Evolutionary conservation across 1,284 basidiomycete species (phyloP).

Genomic region (Polyporus tsugae): DNA sequence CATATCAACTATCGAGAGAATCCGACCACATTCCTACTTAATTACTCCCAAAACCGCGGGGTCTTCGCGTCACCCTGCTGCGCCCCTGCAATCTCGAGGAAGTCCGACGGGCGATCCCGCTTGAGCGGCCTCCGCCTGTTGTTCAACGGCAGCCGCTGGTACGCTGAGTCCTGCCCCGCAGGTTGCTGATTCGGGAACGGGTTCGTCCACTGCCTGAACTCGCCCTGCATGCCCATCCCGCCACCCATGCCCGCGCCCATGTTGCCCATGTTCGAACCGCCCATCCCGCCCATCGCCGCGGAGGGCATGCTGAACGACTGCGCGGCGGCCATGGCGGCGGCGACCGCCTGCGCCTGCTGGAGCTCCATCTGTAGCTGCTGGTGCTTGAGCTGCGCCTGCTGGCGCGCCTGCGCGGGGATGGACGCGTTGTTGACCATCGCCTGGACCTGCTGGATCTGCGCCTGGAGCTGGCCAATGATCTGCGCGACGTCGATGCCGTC

Average conservation of each 20-base stretch:
- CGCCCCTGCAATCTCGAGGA: constrained; percentile 70
- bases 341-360: constrained; percentile 75
- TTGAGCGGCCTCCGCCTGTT: constrained; percentile 78
- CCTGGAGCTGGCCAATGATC: constrained; percentile 80
- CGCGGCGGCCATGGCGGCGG: constrained; percentile 57
- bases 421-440: constrained; percentile 79
- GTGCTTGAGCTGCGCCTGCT: constrained; percentile 80
- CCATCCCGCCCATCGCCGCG: constrained; percentile 31
- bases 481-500: constrained; percentile 73
- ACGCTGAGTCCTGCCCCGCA: constrained; percentile 78
- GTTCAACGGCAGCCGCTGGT: constrained; percentile 82
- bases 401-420: constrained; percentile 74
- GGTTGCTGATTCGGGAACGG: constrained; percentile 70
- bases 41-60: constrained; percentile 78
- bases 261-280: constrained; percentile 19
- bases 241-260: constrained; percentile 14
- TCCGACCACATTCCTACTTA: background rate
- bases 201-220: constrained; percentile 56
- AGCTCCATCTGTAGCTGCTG: constrained; percentile 81
- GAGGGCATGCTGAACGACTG: constrained; percentile 49
- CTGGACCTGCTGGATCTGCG: constrained; percentile 78
- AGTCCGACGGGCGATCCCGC: constrained; percentile 83
- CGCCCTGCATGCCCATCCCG: constrained; percentile 42
- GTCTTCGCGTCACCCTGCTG: constrained; percentile 68
- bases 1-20: background rate